Evolutionary conservation across 176 grass and related monocot species (phyloP).

Genomic region (Cenchrus americanus): DNA sequence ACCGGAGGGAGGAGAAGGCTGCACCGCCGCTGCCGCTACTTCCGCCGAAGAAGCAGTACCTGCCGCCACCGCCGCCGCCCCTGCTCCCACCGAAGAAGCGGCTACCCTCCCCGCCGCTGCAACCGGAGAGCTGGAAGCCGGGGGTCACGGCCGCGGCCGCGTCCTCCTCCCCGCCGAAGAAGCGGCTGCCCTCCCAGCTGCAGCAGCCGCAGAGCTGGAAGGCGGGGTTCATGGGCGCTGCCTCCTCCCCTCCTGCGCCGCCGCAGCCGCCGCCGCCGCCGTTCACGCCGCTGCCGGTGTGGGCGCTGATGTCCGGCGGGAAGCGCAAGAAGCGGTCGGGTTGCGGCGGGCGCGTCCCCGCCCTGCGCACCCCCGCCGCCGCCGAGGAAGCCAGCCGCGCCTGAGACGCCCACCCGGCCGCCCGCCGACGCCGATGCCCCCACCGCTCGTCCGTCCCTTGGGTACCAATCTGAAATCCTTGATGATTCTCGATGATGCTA

Average conservation of each 20-base stretch:
- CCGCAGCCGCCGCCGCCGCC: background rate
- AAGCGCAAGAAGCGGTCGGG: conserved; percentile 56
- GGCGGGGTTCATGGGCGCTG: background rate
- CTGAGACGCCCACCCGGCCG: conserved; percentile 14
- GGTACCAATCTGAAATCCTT: background rate
- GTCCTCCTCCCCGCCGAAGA: conserved; percentile 5
- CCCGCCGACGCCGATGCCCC: no score
- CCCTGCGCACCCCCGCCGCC: conserved; percentile 4
- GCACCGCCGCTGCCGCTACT: background rate
- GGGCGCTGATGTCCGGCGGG: conserved; percentile 26
- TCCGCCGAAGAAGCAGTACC: conserved; percentile 4
- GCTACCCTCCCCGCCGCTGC: background rate
- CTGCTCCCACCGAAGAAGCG: conserved; percentile 29
- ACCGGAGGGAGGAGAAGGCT: background rate
- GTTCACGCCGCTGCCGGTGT: conserved; percentile 38
- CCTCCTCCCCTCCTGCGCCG: background rate
- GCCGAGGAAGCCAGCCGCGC: conserved; percentile 41
- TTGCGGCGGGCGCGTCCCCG: conserved; percentile 43
- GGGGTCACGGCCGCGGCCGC: background rate
- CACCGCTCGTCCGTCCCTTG: background rate
- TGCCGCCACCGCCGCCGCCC: background rate
- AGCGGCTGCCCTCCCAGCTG: background rate
- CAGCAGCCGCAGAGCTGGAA: background rate
- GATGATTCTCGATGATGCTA: no score
- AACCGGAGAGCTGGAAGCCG: background rate